Evolutionary conservation across 2,329 filamentous ascomycete species (phyloP).

Genomic region (Geosmithia flava): DNA sequence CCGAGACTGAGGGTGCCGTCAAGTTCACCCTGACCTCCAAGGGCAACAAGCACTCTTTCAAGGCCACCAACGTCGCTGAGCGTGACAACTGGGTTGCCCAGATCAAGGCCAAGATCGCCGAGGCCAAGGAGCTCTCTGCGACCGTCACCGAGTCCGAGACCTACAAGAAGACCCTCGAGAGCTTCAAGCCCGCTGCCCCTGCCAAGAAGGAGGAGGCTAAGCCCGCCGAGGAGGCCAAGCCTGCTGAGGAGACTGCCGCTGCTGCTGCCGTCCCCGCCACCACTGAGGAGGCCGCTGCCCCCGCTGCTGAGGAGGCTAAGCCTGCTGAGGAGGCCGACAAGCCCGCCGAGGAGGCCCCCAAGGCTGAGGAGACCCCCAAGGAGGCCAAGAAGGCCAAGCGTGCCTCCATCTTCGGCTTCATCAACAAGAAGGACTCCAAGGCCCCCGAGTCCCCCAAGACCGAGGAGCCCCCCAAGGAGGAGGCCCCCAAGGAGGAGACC

Average conservation of each 20-base stretch:
- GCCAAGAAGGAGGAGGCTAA: slow-evolving; percentile 28
- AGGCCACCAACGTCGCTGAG: slow-evolving; percentile 61
- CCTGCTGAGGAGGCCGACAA: slow-evolving; percentile 23
- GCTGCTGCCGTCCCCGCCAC: slow-evolving; percentile 25
- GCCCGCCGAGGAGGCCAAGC: slow-evolving; percentile 13
- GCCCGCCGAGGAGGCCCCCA: slow-evolving; percentile 24
- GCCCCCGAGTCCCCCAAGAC: slow-evolving; percentile 18
- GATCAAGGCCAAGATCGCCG: slow-evolving; percentile 68
- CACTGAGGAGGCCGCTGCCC: slow-evolving; percentile 17
- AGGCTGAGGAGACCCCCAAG: slow-evolving; percentile 28
- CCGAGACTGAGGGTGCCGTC: slow-evolving; percentile 60
- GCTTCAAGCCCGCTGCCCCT: slow-evolving; percentile 38
- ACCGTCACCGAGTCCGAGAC: slow-evolving; percentile 65
- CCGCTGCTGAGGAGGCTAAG: slow-evolving; percentile 16
- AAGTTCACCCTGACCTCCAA: slow-evolving; percentile 81
- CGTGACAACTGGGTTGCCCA: slow-evolving; percentile 88
- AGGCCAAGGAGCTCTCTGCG: slow-evolving; percentile 72
- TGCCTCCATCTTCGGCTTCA: slow-evolving; percentile 49
- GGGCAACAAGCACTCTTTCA: slow-evolving; percentile 89
- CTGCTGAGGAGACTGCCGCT: slow-evolving; percentile 16
- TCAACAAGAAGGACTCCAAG: slow-evolving; percentile 36
- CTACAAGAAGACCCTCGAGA: slow-evolving; percentile 79
- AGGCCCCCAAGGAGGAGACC: slow-evolving; percentile 15
- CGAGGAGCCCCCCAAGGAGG: slow-evolving; percentile 9
- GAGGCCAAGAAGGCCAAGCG: slow-evolving; percentile 55